Percentiles rank a stretch among this genome's conserved stretches.
Evolutionary conservation across 2,329 filamentous ascomycete genomes (phyloP).

Genomic region (Monilinia fructicola): DNA sequence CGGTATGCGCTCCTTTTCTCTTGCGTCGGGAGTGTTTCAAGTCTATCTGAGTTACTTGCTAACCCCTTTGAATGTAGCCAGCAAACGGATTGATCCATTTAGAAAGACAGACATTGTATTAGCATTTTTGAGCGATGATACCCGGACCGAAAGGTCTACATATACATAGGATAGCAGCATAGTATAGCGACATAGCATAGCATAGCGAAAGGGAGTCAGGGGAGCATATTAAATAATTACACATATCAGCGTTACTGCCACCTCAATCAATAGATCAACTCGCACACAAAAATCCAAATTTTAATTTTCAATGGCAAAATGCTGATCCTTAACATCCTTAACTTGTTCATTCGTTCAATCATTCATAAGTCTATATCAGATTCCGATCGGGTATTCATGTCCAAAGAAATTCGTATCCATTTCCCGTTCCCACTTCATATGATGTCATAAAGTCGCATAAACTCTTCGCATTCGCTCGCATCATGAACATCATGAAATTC

Average conservation of each 20-base stretch:
- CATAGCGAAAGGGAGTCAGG: not conserved
- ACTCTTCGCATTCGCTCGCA: not conserved
- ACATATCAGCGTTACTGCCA: not conserved
- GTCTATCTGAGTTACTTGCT: constrained; percentile 17
- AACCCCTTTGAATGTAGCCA: constrained; percentile 47
- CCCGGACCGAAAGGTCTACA: not conserved
- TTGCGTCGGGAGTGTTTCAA: constrained; percentile 15
- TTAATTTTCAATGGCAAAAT: not conserved
- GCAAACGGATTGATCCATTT: constrained; percentile 64
- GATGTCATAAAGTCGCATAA: not conserved
- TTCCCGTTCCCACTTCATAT: not conserved
- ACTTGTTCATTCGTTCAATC: not conserved
- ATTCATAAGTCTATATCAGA: not conserved
- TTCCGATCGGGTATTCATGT: not conserved
- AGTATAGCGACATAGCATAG: not conserved
- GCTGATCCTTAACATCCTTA: too few species aligned
- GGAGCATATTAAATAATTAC: not conserved
- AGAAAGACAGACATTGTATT: constrained; percentile 45
- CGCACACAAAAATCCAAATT: not conserved
- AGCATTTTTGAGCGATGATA: constrained; percentile 18
- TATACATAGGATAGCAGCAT: not conserved
- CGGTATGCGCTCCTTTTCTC: constrained; percentile 54
- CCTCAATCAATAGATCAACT: not conserved
- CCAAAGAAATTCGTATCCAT: not conserved
- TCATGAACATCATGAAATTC: not conserved